Evolutionary conservation across 805 yeast genomes (phyloP).

Genomic region (Saturnispora halmiae): DNA sequence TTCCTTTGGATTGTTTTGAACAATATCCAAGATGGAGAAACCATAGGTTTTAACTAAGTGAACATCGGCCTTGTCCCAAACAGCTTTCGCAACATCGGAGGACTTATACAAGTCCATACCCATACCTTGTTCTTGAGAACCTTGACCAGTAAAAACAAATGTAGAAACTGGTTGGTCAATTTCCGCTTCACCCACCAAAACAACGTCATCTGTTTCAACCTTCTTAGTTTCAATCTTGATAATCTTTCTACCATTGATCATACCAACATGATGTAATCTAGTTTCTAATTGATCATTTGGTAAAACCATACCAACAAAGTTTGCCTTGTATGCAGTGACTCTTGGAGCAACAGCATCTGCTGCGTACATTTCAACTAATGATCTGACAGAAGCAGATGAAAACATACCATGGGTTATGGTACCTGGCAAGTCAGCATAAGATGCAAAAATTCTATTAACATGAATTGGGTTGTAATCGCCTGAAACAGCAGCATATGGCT

Average conservation of each 20-base stretch:
- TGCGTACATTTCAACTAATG: slow-evolving; percentile 96
- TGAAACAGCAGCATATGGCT: slow-evolving; percentile 92
- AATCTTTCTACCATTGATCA: slow-evolving; percentile 98
- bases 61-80: slow-evolving; percentile 95
- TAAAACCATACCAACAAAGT: slow-evolving; percentile 92
- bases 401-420: slow-evolving; percentile 99
- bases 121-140: slow-evolving; percentile 99
- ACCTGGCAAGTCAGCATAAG: slow-evolving; percentile 90
- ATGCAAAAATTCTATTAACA: slow-evolving; percentile 89
- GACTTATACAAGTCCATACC: slow-evolving; percentile 96
- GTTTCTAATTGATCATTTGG: slow-evolving; percentile 90
- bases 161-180: slow-evolving; percentile 97
- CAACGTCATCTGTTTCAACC: slow-evolving; percentile 66
- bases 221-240: slow-evolving; percentile 85
- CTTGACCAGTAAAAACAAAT: slow-evolving; percentile 98
- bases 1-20: slow-evolving; percentile 90
- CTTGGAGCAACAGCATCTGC: slow-evolving; percentile 94
- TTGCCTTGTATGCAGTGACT: slow-evolving; percentile 87
- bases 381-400: slow-evolving; percentile 91
- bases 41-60: slow-evolving; percentile 94
- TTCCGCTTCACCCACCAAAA: slow-evolving; percentile 92
- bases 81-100: slow-evolving; percentile 85
- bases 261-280: slow-evolving; percentile 88
- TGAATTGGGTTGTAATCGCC: slow-evolving; percentile 99
- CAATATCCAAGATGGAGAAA: slow-evolving; percentile 93